A percentile compares a stretch with the other conserved stretches of the same genome.
Evolutionary conservation across 441 rosid genomes (phyloP).

Genomic region (Bruguiera hainesii): DNA sequence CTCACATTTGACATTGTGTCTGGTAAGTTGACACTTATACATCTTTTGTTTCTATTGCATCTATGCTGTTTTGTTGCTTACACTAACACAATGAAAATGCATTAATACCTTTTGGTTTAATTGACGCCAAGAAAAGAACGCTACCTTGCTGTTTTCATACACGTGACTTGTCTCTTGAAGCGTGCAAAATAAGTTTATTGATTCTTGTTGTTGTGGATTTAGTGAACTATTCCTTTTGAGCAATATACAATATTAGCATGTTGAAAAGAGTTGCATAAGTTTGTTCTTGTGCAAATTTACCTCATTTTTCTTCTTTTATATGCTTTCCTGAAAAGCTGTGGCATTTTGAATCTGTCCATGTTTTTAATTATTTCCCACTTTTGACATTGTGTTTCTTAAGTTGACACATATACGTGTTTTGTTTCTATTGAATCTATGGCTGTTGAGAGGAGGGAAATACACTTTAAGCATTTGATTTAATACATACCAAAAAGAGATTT

Average conservation of each 20-base stretch:
- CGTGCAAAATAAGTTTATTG: background rate
- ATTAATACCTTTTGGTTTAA: too few species aligned
- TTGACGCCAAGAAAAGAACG: too few species aligned
- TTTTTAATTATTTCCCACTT: background rate
- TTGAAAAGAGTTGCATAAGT: background rate
- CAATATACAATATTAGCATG: background rate
- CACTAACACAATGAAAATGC: background rate
- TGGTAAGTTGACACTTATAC: too few species aligned
- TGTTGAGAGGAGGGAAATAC: background rate
- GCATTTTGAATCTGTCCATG: background rate
- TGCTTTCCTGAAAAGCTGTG: background rate
- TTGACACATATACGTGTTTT: too few species aligned
- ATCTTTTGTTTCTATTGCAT: too few species aligned
- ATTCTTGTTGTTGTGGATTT: background rate
- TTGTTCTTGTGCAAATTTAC: background rate
- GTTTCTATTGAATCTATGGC: background rate
- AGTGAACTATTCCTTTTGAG: background rate
- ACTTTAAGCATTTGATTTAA: too few species aligned
- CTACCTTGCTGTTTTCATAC: too few species aligned
- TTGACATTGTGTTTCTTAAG: background rate
- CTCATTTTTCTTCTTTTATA: background rate
- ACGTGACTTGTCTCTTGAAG: too few species aligned
- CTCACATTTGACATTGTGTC: background rate
- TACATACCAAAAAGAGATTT: background rate
- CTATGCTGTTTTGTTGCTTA: background rate